Percentiles rank a stretch among this genome's conserved stretches.
Conservation (phyloP, 495 filamentous ascomycete species). For the Aspergillus saccharolyticus region DNA sequence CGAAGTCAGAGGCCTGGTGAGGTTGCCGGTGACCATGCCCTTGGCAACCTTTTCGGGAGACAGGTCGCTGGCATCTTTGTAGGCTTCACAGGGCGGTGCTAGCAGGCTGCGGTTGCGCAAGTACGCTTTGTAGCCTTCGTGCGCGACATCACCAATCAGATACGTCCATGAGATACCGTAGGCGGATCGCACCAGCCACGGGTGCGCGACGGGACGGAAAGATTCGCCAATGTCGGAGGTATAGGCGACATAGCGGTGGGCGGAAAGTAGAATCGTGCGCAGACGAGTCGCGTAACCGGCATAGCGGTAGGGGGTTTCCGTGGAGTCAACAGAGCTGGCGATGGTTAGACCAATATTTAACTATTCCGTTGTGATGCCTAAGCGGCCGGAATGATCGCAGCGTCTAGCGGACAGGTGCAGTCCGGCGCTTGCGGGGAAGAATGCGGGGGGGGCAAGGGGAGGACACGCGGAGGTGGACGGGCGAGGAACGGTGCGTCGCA, state of each 20-base stretch:
- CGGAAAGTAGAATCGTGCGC: conserved; percentile 82
- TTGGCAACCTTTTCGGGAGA: conserved; percentile 26
- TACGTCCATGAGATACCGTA: conserved; percentile 94
- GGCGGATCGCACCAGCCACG: conserved; percentile 69
- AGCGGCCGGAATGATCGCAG: neutral
- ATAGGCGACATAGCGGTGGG: conserved; percentile 96
- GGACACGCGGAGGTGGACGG: neutral
- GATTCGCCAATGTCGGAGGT: conserved; percentile 96
- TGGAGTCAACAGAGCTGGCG: conserved; percentile 69
- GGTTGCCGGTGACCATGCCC: conserved; percentile 40
- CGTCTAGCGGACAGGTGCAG: neutral
- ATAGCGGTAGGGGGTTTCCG: conserved; percentile 80
- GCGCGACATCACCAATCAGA: conserved; percentile 78
- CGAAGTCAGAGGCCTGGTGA: conserved; percentile 19
- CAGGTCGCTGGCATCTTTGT: conserved; percentile 37
- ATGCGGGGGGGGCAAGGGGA: too few relatives aligned
- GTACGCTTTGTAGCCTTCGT: conserved; percentile 96
- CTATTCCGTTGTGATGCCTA: neutral
- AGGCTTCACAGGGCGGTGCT: conserved; percentile 34
- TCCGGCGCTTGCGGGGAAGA: conserved; percentile 7
- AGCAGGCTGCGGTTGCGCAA: conserved; percentile 64
- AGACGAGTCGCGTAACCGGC: conserved; percentile 85
- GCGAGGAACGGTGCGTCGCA: conserved; percentile 2
- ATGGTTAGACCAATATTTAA: conserved; percentile 9
- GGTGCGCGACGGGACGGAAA: conserved; percentile 90